Evolutionary conservation across 192 early-diverging fungal species (phyloP), one percentile per base, ranked within the genome.

Genomic region (Coemansia reversa): DNA sequence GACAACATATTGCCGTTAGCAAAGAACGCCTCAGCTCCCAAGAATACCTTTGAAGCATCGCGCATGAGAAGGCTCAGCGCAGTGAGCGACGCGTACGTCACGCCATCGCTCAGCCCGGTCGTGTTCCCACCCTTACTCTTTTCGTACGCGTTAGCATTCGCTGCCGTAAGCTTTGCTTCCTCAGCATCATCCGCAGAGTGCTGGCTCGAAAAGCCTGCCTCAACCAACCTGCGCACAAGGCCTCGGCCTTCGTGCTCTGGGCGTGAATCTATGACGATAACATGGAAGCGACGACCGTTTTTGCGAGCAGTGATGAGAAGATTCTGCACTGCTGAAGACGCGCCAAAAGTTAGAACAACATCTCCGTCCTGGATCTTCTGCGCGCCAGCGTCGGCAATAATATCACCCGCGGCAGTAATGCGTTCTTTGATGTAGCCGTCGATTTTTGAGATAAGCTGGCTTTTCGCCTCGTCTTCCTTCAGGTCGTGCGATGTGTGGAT

Each of bases 1-100:
- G 93, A 90, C 67, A 97, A 87, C 58, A 97, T 74, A 7, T 93
- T 91, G 18, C 97, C 97, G 74, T 99, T 98, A 39, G 91, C 89
- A 56, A 97, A 83, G 28, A 99, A 75, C 1, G 94, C 89, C 62
- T 93, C 89, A 18, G 95, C 94, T n/a, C 97, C 96, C 67, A 99
- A 69, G 55, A 99, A 88, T 8, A 97, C 93, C 82, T 97, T 98
- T 50, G 94, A 90, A 8, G 89, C 94, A 57, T 91, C 86, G 19
- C 86, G 84, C 84, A 98, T 89, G 8, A 92, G 86, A 68, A 87
- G 87, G 58, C 88, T 87, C 45, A 81, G 78, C 19, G 78, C 72
- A 3, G 69, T 81, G 56, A 81, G 68, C 7, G 78, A 66, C n/a
- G 73, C 73, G 49, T 81, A 81, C 0, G 73, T 65, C 22, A 81